These are phyloP conservation scores for Ascochyta pisi DNA, from an alignment of 2,329 filamentous ascomycete genomes.

Conservation along the genomic window DNA sequence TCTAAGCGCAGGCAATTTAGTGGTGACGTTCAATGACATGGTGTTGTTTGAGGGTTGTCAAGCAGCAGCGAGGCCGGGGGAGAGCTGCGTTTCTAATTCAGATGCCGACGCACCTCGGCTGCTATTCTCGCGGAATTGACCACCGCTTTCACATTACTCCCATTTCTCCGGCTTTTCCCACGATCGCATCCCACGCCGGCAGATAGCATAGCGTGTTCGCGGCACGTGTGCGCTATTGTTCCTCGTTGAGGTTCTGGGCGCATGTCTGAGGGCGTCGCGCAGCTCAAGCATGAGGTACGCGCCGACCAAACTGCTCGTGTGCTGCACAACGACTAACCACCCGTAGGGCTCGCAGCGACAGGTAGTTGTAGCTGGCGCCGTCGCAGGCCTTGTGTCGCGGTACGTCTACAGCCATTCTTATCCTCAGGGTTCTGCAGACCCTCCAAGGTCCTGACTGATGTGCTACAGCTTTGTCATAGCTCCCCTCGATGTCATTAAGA, in stretches of 20 bases:
- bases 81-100: slow-evolving; percentile 23
- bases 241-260: slow-evolving; percentile 53
- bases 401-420: slow-evolving; percentile 48
- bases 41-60: slow-evolving; percentile 15
- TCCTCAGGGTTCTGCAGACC: no score
- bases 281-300: slow-evolving; percentile 72
- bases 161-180: slow-evolving; percentile 25
- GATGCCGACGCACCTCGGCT: slow-evolving; percentile 16
- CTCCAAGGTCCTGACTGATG: not conserved
- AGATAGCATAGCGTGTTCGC: slow-evolving; percentile 17
- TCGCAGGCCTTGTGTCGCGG: slow-evolving; percentile 88
- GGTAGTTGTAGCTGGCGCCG: slow-evolving; percentile 69
- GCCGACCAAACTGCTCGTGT: not conserved
- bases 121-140: not conserved
- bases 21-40: slow-evolving; percentile 41
- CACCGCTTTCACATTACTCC: slow-evolving; percentile 1
- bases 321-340: slow-evolving; percentile 19
- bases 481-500: slow-evolving; percentile 97
- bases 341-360: slow-evolving; percentile 69
- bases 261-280: slow-evolving; percentile 69
- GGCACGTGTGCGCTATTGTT: slow-evolving; percentile 27
- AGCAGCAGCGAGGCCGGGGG: slow-evolving; percentile 6
- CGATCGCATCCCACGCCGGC: slow-evolving; percentile 21
- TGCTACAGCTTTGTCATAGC: slow-evolving; percentile 81
- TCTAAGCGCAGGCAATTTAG: slow-evolving; percentile 22